Base-by-base conservation (phyloP, 2,329 filamentous ascomycete species). In the Fusarium sp. region DNA sequence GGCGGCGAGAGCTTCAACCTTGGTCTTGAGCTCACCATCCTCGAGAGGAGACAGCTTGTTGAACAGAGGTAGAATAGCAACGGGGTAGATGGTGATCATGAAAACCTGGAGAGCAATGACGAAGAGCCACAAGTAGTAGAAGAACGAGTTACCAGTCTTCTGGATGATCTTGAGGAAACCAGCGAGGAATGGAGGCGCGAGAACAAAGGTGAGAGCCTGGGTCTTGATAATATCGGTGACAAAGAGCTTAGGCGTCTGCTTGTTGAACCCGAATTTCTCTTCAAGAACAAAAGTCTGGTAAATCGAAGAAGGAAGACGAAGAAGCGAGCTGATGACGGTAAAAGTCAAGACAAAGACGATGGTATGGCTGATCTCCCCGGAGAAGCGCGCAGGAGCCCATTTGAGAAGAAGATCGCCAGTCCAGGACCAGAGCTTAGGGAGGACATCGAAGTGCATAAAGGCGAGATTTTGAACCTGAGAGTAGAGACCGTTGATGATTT, bases 241-340 rank as follows among this genome's bases (percentile, higher is more conserved):
- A 86, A 95, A 99, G 30, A 98, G 86, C 80, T 90, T 90, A 59
- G 94, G 84, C 0, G 96, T 98, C 86, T 97, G 94, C 85, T 99
- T 99, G 83, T 99, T 99, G 89, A 99, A 99, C 52, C 96, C 96
- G 76, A 97, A 99, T 79, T 94, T 92, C 83, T 98, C 95, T 82
- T 99, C 96, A 59, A 99, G 86, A 50, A 98, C 93, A 78, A 99
- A 99, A 15, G 94, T 96, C 83, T 95, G 91, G 85, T 98, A 99
- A 81, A 98, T 90, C 59, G 90, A 92, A 65, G 90, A 88, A 5
- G 96, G 96, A 56, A 98, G 84, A 61, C 91, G 92, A 70, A 97
- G 83, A 59, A 92, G 72, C 77, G 95, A 93, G 74, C 94, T 92
- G 76, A 97, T 88, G 76, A 97, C 81, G 75, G 94, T 91, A 81